These are phyloP conservation scores for Cyberlindnera bimundalis DNA, from an alignment of 805 yeast species.

Conservation along the genomic window DNA sequence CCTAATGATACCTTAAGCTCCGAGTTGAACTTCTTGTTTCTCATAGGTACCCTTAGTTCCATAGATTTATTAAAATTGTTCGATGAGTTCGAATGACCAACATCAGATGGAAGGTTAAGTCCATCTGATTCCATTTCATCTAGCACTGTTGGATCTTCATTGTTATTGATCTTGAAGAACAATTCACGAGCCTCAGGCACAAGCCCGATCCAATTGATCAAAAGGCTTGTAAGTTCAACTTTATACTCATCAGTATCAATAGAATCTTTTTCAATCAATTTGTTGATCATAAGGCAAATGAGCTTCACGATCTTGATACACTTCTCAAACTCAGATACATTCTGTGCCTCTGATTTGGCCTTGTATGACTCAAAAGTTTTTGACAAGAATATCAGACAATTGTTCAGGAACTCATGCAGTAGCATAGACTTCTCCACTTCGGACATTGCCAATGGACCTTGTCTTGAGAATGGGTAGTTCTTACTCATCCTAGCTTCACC, in stretches of 20 bases:
- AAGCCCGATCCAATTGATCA: conserved; percentile 62
- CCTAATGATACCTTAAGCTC: conserved; percentile 22
- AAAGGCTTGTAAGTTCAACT: conserved; percentile 55
- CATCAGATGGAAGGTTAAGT: neutral
- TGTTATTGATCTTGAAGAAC: conserved; percentile 39
- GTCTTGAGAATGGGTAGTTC: conserved; percentile 46
- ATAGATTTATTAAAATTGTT: neutral
- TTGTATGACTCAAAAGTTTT: conserved; percentile 29
- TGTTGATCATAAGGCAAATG: conserved; percentile 60
- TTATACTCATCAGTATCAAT: conserved; percentile 50
- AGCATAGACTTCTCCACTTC: conserved; percentile 63
- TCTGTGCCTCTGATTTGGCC: conserved; percentile 16
- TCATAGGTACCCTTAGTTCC: conserved; percentile 4
- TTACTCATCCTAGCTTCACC: conserved; percentile 36
- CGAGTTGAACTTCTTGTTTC: conserved; percentile 21
- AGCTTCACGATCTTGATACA: conserved; percentile 43
- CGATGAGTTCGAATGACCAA: neutral
- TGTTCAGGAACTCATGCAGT: conserved; percentile 66
- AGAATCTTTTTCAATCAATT: conserved; percentile 43
- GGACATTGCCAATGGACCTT: conserved; percentile 51
- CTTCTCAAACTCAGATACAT: conserved; percentile 25
- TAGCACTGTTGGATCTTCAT: conserved; percentile 6
- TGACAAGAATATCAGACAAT: conserved; percentile 43
- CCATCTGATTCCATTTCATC: conserved; percentile 4
- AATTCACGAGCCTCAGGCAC: conserved; percentile 61